Percentiles rank a stretch among this genome's conserved stretches.
Conservation (phyloP, 1,139 yeast species). For the Yamadazyma friedrichii region DNA sequence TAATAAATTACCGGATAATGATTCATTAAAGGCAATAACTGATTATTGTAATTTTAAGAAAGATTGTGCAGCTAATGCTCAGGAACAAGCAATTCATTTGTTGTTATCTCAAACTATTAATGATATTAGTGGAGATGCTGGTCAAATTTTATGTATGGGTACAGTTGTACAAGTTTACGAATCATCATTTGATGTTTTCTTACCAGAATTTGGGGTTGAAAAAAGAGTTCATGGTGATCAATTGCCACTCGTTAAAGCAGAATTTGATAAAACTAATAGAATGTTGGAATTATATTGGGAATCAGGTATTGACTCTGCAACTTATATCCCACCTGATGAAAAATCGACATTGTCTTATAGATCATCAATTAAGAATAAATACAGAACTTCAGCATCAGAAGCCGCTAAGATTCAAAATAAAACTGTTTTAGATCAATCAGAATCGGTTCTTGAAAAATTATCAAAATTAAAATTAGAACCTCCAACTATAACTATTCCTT, state of each 20-base stretch:
- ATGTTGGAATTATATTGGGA: constrained; percentile 89
- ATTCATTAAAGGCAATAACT: constrained; percentile 73
- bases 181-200: constrained; percentile 89
- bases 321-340: constrained; percentile 88
- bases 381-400: constrained; percentile 66
- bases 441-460: constrained; percentile 48
- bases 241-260: constrained; percentile 88
- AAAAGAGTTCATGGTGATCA: constrained; percentile 98
- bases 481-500: constrained; percentile 51
- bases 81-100: constrained; percentile 91
- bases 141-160: constrained; percentile 82
- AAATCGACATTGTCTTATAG: constrained; percentile 73
- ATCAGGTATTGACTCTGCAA: constrained; percentile 85
- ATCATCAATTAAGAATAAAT: constrained; percentile 74
- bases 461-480: constrained; percentile 48
- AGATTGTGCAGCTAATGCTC: constrained; percentile 91
- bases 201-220: constrained; percentile 95
- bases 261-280: constrained; percentile 70
- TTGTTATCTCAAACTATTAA: constrained; percentile 81
- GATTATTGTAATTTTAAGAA: constrained; percentile 95
- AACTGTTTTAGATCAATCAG: constrained; percentile 33
- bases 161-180: constrained; percentile 91
- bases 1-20: constrained; percentile 45
- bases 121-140: constrained; percentile 71
- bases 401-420: constrained; percentile 62